Base-by-base conservation (phyloP, 495 filamentous ascomycete genomes). In the Neurospora sp. region DNA sequence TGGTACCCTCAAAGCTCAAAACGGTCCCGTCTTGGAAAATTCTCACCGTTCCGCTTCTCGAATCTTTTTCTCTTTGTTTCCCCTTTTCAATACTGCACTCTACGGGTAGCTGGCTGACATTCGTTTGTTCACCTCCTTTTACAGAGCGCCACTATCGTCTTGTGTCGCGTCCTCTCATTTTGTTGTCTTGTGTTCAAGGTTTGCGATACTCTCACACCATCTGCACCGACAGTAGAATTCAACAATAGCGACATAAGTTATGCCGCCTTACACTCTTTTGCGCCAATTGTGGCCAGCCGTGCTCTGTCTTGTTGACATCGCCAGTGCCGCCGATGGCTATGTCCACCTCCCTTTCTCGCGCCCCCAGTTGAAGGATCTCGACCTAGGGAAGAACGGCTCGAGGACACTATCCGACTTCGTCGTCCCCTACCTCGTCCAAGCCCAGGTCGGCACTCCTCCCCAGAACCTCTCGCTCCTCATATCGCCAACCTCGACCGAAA, bases 401-500 rank as follows among this genome's bases (percentile, higher is more conserved):
- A 61, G 53, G 27, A 61, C 53, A 12, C 22, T 61, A 31, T 61
- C 53, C 10, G 53, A 61, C 14, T 61, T 31, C 10, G 5, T 61
- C 12, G 53, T 61, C 27, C 53, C 53, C 2, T 93, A 92, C 74
- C 85, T 84, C 75, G 85, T 87, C 71, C 90, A 91, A 72, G 79
- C 91, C 72, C 85, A 82, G 14, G 76, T 93, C 69, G 91, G 91
- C 37, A 91, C 90, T 8, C 90, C 90, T 4, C 74, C 80, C 7
- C 91, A 93, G 75, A 78, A 75, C 8, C 70, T 93, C 27, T 81
- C 82, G 10, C 74, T 93, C 70, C 83, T 89, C 72, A 81, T 93
- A 71, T 90, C 92, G 76, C 90, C 90, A 7, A 90, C 90, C 14
- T 90, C 88, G 72, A 91, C 89, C 68, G 91, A 94, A 81, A 81